Base-by-base conservation (phyloP, 2,329 filamentous ascomycete genomes). In the Exophiala viscosa region DNA sequence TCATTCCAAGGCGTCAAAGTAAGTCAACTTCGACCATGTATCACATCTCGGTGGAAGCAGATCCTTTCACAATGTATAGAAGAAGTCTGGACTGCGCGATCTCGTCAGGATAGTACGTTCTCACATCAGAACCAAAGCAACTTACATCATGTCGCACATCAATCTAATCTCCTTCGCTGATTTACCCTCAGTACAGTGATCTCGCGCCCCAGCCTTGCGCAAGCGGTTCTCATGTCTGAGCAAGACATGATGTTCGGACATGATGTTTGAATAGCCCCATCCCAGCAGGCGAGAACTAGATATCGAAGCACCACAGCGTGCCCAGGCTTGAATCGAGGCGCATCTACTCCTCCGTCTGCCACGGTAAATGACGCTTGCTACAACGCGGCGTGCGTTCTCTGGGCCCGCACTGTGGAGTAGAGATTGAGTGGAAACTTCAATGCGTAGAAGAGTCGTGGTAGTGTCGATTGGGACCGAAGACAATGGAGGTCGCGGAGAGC, bases 261-360 rank as follows among this genome's bases (percentile, higher is more conserved):
- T 57, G 47, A 43, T 54, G 53, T n/a, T n/a, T 55, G 48, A 40
- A 57, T 53, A 1, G 50, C 36, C 17, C 89, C 88, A 0, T 81
- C 79, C 5, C 90, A 74, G 44, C 90, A 70, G 61, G 84, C 89
- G 2, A 88, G 55, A 1, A 81, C 72, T 66, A 91, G 76, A 69
- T 91, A 96, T 0, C 75, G 87, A 45, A 95, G 68, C 2, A 95
- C 83, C 0, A 85, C 77, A 2, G 80, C 85, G 61, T 96, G 90
- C 0, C 91, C 91, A 1, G 82, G 76, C 33, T 79, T 79, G 71
- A 82, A 96, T 23, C 79, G 76, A 3, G 86, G 88, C 55, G 71
- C 60, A 64, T 82, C 74, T 54, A 77, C 73, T 62, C 64, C 66
- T 28, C 23, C 23, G 23, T 28, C 8, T 28, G 2, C 8, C 23